Evolutionary conservation across 2,329 filamentous ascomycete genomes (phyloP).

Genomic region (Beauveria sp.): DNA sequence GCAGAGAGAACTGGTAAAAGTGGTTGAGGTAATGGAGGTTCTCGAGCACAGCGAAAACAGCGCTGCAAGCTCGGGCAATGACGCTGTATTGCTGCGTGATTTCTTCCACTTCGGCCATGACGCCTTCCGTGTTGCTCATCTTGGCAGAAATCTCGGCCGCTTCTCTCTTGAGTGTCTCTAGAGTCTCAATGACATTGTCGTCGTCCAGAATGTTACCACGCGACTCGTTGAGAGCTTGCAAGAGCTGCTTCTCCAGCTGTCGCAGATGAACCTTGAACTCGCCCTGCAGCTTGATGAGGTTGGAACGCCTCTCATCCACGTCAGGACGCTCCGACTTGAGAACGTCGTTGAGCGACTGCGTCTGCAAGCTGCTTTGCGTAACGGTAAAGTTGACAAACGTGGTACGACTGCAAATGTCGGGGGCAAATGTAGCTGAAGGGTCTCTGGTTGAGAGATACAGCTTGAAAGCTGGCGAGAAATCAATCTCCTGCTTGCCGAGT

Average conservation of each 20-base stretch:
- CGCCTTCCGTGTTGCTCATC: conserved; percentile 92
- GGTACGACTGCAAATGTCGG: conserved; percentile 94
- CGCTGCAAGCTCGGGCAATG: conserved; percentile 90
- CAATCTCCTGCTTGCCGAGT: conserved; percentile 96
- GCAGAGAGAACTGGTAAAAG: conserved; percentile 98
- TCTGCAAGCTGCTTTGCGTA: conserved; percentile 96
- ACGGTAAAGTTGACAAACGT: conserved; percentile 99
- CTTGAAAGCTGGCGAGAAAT: conserved; percentile 95
- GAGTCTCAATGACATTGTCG: conserved; percentile 93
- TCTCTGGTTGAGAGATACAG: conserved; percentile 92
- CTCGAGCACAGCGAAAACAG: conserved; percentile 93
- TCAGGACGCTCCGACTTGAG: conserved; percentile 96
- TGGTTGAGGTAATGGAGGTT: conserved; percentile 97
- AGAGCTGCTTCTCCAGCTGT: conserved; percentile 84
- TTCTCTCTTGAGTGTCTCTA: conserved; percentile 96
- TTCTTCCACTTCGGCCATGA: conserved; percentile 95
- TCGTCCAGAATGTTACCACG: conserved; percentile 97
- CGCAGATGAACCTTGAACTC: conserved; percentile 98
- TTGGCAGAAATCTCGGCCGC: conserved; percentile 92
- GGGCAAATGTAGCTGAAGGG: conserved; percentile 89
- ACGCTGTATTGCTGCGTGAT: conserved; percentile 92
- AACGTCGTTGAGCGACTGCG: conserved; percentile 94
- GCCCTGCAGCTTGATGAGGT: conserved; percentile 96
- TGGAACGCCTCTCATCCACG: conserved; percentile 90
- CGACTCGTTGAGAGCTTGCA: conserved; percentile 94